Conservation (phyloP, 78 protist species). For the Bigelowiella natans region DNA sequence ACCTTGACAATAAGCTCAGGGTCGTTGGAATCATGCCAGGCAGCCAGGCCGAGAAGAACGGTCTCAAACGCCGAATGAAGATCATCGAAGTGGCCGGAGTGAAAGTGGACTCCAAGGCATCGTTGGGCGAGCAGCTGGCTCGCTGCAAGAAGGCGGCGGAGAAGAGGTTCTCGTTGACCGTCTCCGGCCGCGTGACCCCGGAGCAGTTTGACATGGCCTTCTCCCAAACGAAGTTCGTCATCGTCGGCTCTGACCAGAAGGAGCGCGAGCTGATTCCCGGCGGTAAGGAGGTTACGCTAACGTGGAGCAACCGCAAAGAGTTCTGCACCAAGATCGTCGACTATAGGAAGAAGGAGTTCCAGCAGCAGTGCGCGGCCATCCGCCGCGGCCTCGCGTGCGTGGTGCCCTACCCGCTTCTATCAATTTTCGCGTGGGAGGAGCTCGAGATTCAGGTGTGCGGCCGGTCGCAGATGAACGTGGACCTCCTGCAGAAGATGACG, state of each 20-base stretch:
- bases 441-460: not conserved
- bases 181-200: not conserved
- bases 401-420: not conserved
- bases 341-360: not conserved
- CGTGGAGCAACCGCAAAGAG: slow-evolving; percentile 1
- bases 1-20: not conserved
- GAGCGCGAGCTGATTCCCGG: not conserved
- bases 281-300: not conserved
- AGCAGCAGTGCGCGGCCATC: not conserved
- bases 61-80: not conserved
- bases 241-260: not conserved
- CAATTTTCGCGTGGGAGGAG: slow-evolving; percentile 4
- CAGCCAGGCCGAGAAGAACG: not conserved
- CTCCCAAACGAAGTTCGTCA: not conserved
- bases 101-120: too few relatives aligned
- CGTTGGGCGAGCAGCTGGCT: too few relatives aligned
- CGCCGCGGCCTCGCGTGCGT: slow-evolving; percentile 1
- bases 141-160: too few relatives aligned
- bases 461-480: not conserved
- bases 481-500: not conserved
- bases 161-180: too few relatives aligned
- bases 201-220: not conserved
- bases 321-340: not conserved
- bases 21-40: not conserved
- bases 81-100: not conserved